phyloP scores from a whole-genome alignment of 2,329 filamentous ascomycete species.

The Penicillium aurantiogriseum region DNA sequence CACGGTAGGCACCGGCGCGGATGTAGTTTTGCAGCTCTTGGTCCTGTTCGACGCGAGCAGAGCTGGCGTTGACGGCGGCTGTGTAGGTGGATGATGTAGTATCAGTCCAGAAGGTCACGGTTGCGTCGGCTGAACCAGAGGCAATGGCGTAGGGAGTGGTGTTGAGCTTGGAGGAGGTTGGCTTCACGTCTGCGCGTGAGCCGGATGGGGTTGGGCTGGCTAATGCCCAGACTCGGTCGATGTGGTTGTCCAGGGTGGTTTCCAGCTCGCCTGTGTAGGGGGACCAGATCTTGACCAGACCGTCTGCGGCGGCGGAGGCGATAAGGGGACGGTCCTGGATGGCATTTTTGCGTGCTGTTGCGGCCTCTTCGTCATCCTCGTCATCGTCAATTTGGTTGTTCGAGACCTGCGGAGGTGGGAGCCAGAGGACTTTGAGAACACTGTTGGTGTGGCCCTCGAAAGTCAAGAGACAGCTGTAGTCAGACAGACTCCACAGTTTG shows the following conservation, averaged over 20 bases:
- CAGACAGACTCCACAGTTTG: slow-evolving; percentile 88
- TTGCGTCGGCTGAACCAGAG: slow-evolving; percentile 88
- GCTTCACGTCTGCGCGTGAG: slow-evolving; percentile 31
- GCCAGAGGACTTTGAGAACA: slow-evolving; percentile 89
- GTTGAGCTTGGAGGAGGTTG: slow-evolving; percentile 30
- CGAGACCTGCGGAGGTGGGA: slow-evolving; percentile 53
- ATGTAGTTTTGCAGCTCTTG: slow-evolving; percentile 94
- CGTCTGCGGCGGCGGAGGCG: slow-evolving; percentile 87
- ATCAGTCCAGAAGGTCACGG: slow-evolving; percentile 93
- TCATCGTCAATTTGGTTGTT: slow-evolving; percentile 34
- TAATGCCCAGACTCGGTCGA: slow-evolving; percentile 91
- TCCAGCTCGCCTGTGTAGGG: slow-evolving; percentile 79
- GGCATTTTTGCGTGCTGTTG: slow-evolving; percentile 30
- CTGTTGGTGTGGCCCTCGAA: slow-evolving; percentile 97
- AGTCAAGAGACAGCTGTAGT: slow-evolving; percentile 89
- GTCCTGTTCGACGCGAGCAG: slow-evolving; percentile 85
- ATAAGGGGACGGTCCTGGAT: slow-evolving; percentile 48
- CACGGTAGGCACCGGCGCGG: slow-evolving; percentile 79
- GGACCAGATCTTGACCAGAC: slow-evolving; percentile 95
- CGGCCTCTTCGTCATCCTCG: slow-evolving; percentile 31
- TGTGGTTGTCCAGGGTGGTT: slow-evolving; percentile 92
- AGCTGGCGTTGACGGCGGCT: slow-evolving; percentile 69
- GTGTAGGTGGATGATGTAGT: slow-evolving; percentile 78
- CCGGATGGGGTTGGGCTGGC: slow-evolving; percentile 58
- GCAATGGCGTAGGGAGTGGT: slow-evolving; percentile 66